A percentile compares a stretch with the other conserved stretches of the same genome.
Evolutionary conservation across 2,329 filamentous ascomycete genomes (phyloP).

Genomic region (Scedosporium aurantiacum): DNA sequence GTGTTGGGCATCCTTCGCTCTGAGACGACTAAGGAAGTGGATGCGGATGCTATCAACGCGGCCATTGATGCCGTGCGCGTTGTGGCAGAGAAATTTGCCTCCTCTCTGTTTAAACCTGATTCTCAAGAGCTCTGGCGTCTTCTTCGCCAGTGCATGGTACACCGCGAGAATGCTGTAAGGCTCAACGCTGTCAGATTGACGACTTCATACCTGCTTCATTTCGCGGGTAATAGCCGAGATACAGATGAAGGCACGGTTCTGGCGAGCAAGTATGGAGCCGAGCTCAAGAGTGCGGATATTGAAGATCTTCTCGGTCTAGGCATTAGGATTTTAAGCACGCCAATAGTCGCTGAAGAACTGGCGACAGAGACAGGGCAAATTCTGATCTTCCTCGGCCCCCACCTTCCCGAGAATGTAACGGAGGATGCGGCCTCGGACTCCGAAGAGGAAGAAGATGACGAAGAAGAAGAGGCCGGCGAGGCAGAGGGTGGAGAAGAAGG

Average conservation of each 20-base stretch:
- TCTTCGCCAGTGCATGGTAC: slow-evolving; percentile 58
- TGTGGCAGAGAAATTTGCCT: slow-evolving; percentile 55
- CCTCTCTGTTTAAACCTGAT: slow-evolving; percentile 47
- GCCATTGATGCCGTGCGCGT: slow-evolving; percentile 59
- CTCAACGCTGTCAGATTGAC: slow-evolving; percentile 64
- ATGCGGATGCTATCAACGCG: slow-evolving; percentile 66
- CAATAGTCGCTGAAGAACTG: slow-evolving; percentile 58
- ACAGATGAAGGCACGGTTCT: slow-evolving; percentile 48
- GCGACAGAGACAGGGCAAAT: slow-evolving; percentile 71
- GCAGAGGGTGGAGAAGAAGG: slow-evolving; percentile 20
- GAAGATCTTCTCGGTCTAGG: slow-evolving; percentile 41
- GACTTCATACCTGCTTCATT: slow-evolving; percentile 68
- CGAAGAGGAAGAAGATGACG: slow-evolving; percentile 40
- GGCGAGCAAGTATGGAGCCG: slow-evolving; percentile 58
- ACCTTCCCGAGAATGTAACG: slow-evolving; percentile 24
- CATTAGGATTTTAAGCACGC: slow-evolving; percentile 46
- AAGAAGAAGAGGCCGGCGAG: slow-evolving; percentile 29
- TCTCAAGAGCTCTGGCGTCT: slow-evolving; percentile 59
- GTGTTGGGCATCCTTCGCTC: slow-evolving; percentile 42
- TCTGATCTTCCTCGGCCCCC: slow-evolving; percentile 65
- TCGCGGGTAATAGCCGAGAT: slow-evolving; percentile 50
- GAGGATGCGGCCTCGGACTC: slow-evolving; percentile 17
- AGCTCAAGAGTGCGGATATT: slow-evolving; percentile 54
- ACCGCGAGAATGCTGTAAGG: slow-evolving; percentile 64
- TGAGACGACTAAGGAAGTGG: slow-evolving; percentile 39